Evolutionary conservation across 352 stramenopile species (phyloP), one percentile per base, ranked within the genome.

Genomic region (Phytophthora boehmeriae): DNA sequence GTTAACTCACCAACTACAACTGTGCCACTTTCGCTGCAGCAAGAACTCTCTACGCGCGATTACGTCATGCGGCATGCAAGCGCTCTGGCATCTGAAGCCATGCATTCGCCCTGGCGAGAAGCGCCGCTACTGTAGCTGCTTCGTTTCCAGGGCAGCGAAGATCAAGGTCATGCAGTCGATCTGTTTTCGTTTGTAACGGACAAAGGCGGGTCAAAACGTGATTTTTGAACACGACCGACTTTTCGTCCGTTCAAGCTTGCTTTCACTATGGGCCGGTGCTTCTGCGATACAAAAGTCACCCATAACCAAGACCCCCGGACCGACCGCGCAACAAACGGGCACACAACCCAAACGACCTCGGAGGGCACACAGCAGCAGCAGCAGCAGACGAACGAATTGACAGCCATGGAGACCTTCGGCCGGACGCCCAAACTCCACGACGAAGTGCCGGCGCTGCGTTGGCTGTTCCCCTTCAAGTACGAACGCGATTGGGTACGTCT

Each of bases 391-490:
- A 38, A 8, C 32, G 13, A 13, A 9, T 8, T 17, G 16, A 43
- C 13, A n/a, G 28, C 47, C 17, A 76, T 76, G 67, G 63, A 70
- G 32, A 59, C 36, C 44, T 68, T 72, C 41, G 16, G 44, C 22
- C 49, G 39, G 39, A 56, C 41, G 17, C 70, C 75, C 17, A 70
- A 57, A 48, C 67, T 88, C 54, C 63, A 70, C 34, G 71, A 82
- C 16, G 81, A 90, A 68, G 44, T 89, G 28, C 75, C 75, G n/a
- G 59, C 72, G 30, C 73, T 89, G 43, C 68, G 64, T 41, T 74
- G 76, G 54, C 63, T 94, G 47, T 92, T 86, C 63, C 78, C 80
- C 45, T 88, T 71, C 53, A 71, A 92, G 53, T 90, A 82, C 71
- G 85, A 94, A 65, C 84, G 80, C 67, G 64, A 89, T 16, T 94